Conservation (phyloP, 1,284 basidiomycete genomes). For the Clitocybe nebularis region DNA sequence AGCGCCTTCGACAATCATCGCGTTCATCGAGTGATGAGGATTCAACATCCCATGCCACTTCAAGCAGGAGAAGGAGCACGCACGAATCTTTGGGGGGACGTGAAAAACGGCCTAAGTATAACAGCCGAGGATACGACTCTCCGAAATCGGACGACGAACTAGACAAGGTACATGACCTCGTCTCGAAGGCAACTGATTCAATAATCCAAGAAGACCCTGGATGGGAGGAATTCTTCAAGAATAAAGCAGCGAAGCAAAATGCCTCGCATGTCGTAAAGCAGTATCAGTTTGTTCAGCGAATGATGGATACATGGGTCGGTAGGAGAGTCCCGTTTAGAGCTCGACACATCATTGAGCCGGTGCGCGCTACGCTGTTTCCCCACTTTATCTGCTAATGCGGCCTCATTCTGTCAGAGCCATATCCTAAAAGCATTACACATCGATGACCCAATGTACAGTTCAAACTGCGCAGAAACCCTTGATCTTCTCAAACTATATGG, state of each 20-base stretch:
- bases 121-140: slow-evolving; percentile 21
- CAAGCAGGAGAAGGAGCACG: not conserved
- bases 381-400: slow-evolving; percentile 2
- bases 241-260: slow-evolving; percentile 33
- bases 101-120: too few species aligned
- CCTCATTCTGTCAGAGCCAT: slow-evolving; percentile 39
- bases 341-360: slow-evolving; percentile 30
- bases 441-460: slow-evolving; percentile 37
- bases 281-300: slow-evolving; percentile 43
- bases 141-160: slow-evolving; percentile 29
- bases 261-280: slow-evolving; percentile 39
- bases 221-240: slow-evolving; percentile 39
- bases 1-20: too few species aligned
- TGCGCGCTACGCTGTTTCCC: slow-evolving; percentile 20
- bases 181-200: slow-evolving; percentile 35
- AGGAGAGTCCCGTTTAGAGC: slow-evolving; percentile 33
- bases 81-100: not conserved
- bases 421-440: slow-evolving; percentile 50
- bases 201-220: slow-evolving; percentile 34
- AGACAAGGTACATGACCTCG: slow-evolving; percentile 31
- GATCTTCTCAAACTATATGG: slow-evolving; percentile 53
- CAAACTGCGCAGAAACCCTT: slow-evolving; percentile 49
- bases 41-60: not conserved
- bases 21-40: too few species aligned
- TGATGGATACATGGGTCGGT: slow-evolving; percentile 39